phyloP scores from a whole-genome alignment of 768 basidiomycete species.

The Russula dissimulans region DNA sequence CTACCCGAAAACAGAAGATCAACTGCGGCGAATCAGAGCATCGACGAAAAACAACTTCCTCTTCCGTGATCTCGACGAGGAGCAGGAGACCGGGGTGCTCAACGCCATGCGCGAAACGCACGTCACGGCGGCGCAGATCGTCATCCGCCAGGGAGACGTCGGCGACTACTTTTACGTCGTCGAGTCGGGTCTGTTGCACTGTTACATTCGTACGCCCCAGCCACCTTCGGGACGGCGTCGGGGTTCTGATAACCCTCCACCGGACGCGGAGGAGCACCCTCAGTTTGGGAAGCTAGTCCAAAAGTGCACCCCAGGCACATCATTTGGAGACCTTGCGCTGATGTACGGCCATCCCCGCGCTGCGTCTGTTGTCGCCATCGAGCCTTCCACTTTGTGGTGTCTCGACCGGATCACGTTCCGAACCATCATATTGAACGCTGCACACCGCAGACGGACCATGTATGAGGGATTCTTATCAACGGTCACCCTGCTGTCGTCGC shows the following conservation, averaged over 20 bases:
- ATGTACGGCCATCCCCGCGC: constrained; percentile 98
- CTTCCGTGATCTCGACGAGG: constrained; percentile 93
- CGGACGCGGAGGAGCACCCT: constrained; percentile 40
- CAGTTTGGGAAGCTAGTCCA: constrained; percentile 75
- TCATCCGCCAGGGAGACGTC: constrained; percentile 94
- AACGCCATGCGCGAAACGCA: constrained; percentile 90
- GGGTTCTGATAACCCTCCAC: constrained; percentile 40
- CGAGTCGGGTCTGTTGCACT: constrained; percentile 77
- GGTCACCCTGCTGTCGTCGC: constrained; percentile 76
- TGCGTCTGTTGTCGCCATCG: constrained; percentile 83
- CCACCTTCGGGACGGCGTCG: constrained; percentile 34
- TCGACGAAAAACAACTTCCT: constrained; percentile 87
- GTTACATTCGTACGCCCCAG: constrained; percentile 67
- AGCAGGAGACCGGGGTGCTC: constrained; percentile 86
- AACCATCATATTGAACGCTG: constrained; percentile 91
- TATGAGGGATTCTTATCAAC: constrained; percentile 94
- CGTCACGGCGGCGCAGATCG: constrained; percentile 67
- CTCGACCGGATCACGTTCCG: constrained; percentile 97
- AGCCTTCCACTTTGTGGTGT: constrained; percentile 82
- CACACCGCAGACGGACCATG: constrained; percentile 85
- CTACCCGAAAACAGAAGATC: constrained; percentile 71
- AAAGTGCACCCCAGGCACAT: constrained; percentile 74
- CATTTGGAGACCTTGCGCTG: constrained; percentile 92
- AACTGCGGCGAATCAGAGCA: constrained; percentile 77
- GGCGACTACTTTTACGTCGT: constrained; percentile 98